Base-by-base conservation (phyloP, 2,329 filamentous ascomycete genomes). In the Colletotrichum australisinense region DNA sequence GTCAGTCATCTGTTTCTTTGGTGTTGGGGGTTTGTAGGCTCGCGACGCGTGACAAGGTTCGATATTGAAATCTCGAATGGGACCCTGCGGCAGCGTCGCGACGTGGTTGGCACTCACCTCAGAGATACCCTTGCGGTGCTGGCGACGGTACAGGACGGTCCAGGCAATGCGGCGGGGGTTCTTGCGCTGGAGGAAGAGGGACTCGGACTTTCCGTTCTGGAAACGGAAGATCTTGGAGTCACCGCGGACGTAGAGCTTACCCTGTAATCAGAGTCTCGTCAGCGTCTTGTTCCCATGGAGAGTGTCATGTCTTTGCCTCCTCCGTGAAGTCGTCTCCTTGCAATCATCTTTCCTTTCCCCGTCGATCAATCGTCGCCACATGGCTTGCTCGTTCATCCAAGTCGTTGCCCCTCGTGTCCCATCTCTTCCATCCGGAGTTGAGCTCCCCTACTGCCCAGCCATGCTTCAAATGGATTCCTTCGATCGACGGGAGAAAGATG, bases 181-280 rank as follows among this genome's bases (percentile, higher is more conserved):
- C 95, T 99, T 99, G 92, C 97, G 96, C 92, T 99, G 97, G 82
- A 98, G 94, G 93, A 99, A 99, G 80, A 99, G 94, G 80, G 95
- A 98, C 90, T 99, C 97, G 88, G 95, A 96, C 91, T 99, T 99
- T 91, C 97, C 95, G 89, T 97, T 98, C 89, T 98, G 95, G 94
- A 99, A 99, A 86, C 97, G 95, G 94, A 99, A 99, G 91, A 98
- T 93, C 92, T 98, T 99, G 95, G 94, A 97, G 92, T 99, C 97
- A 86, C 96, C 95, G 88, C 97, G 95, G 92, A 99, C 90, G 91
- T 96, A 99, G 90, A 99, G 94, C 92, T 98, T 98, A 91, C 97
- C 97, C 97, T 98, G 85, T 84, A 83, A 63, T 69, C 65, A 74
- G 74, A 75, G 63, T 65, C 75, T 60, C 59, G 77, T 83, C 78